Evolutionary conservation across 768 basidiomycete genomes (phyloP).

Genomic region (Calvatia gigantea): DNA sequence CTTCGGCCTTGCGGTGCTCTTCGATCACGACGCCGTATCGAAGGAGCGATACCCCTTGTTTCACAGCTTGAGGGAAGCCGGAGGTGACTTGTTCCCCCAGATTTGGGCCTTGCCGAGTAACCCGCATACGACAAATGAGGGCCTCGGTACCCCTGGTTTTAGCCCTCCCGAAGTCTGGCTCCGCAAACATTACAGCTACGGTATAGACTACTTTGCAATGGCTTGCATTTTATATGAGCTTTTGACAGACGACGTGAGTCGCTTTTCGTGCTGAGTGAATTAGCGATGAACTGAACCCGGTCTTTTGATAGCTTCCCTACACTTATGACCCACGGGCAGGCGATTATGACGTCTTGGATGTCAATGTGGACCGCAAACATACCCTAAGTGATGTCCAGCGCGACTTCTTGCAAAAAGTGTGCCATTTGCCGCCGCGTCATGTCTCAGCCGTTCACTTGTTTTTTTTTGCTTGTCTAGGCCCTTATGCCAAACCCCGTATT

Average conservation of each 20-base stretch:
- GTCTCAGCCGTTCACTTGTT: not conserved
- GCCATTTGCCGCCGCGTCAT: not conserved
- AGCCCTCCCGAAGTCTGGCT: conserved; percentile 8
- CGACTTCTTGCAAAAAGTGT: conserved; percentile 8
- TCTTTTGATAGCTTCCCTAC: not conserved
- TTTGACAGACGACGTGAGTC: conserved; percentile 1
- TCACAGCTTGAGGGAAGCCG: conserved; percentile 1
- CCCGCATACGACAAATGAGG: conserved; percentile 6
- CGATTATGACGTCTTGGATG: not conserved
- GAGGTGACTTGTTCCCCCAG: conserved; percentile 8
- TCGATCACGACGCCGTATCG: conserved; percentile 7
- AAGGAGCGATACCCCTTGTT: conserved; percentile 8
- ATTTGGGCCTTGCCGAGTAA: conserved; percentile 10
- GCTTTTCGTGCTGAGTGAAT: not conserved
- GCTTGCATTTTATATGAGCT: conserved; percentile 7
- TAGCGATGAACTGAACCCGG: not conserved
- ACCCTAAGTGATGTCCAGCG: not conserved
- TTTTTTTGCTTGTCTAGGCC: not conserved
- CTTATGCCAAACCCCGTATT: conserved; percentile 9
- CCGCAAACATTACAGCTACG: conserved; percentile 2
- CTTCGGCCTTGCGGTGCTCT: conserved; percentile 11
- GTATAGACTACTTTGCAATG: conserved; percentile 10
- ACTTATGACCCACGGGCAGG: not conserved
- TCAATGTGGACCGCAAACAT: conserved; percentile 1
- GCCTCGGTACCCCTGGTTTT: conserved; percentile 6